Percentiles rank a stretch among this genome's conserved stretches.
Evolutionary conservation across 768 basidiomycete species (phyloP).

Genomic region (Mycena capillaripes): DNA sequence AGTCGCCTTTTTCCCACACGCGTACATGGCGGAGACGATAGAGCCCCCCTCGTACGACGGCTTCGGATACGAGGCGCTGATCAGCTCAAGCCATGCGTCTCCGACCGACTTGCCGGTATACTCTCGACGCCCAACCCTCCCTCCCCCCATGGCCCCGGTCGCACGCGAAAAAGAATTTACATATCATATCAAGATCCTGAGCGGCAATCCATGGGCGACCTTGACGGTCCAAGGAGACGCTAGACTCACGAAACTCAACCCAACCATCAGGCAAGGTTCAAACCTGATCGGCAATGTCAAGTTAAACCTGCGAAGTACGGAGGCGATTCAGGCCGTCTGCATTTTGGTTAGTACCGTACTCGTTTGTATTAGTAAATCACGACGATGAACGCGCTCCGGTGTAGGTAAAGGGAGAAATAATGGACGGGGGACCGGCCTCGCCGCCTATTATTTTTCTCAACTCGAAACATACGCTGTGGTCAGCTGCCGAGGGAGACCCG

Average conservation of each 20-base stretch:
- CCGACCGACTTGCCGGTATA: slow-evolving; percentile 30
- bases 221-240: slow-evolving; percentile 28
- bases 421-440: neutral
- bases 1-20: neutral
- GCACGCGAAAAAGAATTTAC: slow-evolving; percentile 12
- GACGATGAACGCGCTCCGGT: neutral
- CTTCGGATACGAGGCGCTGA: slow-evolving; percentile 30
- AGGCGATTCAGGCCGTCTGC: slow-evolving; percentile 32
- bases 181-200: slow-evolving; percentile 27
- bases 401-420: slow-evolving; percentile 31
- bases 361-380: neutral
- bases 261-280: slow-evolving; percentile 27
- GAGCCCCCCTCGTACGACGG: slow-evolving; percentile 38
- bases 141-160: neutral
- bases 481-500: slow-evolving; percentile 29
- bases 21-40: slow-evolving; percentile 19
- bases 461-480: slow-evolving; percentile 25
- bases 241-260: slow-evolving; percentile 19
- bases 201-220: slow-evolving; percentile 27
- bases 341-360: slow-evolving; percentile 3
- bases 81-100: slow-evolving; percentile 23
- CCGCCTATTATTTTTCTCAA: slow-evolving; percentile 18
- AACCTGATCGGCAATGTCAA: slow-evolving; percentile 12
- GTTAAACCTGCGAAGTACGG: slow-evolving; percentile 16
- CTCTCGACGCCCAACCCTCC: slow-evolving; percentile 27